A percentile compares a stretch with the other conserved stretches of the same genome.
Conservation (phyloP, 2,329 filamentous ascomycete genomes). For the Colletotrichum tanaceti region DNA sequence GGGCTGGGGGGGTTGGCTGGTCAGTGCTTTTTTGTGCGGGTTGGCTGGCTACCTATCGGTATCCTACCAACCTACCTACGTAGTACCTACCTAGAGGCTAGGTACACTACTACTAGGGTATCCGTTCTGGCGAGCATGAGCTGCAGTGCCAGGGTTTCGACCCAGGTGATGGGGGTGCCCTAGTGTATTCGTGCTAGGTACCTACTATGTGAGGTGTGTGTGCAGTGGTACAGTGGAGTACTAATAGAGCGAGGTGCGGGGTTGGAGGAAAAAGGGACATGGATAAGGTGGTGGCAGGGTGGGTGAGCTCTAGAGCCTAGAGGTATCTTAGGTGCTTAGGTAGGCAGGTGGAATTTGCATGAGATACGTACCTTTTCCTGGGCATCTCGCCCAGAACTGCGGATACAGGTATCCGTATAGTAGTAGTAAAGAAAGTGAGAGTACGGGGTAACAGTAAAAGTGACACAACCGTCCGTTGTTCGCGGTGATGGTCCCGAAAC, state of each 20-base stretch:
- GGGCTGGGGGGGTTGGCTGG: constrained; percentile 7
- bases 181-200: no score
- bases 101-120: no score
- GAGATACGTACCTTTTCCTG: constrained; percentile 4
- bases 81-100: no score
- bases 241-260: neutral
- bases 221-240: neutral
- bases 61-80: no score
- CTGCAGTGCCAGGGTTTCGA: no score
- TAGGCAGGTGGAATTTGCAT: neutral
- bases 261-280: constrained; percentile 2
- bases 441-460: neutral
- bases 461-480: constrained; percentile 17
- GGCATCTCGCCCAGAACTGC: neutral
- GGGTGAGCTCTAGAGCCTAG: neutral
- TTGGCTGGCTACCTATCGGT: neutral
- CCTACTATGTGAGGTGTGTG: no score
- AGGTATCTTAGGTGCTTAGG: no score
- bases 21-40: constrained; percentile 16
- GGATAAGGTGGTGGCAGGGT: constrained; percentile 16
- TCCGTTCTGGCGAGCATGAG: neutral
- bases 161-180: no score
- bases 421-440: neutral
- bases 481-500: constrained; percentile 25
- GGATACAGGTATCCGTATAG: no score